Evolutionary conservation across 768 basidiomycete species (phyloP).

Genomic region (Lactifluus subvellereus): DNA sequence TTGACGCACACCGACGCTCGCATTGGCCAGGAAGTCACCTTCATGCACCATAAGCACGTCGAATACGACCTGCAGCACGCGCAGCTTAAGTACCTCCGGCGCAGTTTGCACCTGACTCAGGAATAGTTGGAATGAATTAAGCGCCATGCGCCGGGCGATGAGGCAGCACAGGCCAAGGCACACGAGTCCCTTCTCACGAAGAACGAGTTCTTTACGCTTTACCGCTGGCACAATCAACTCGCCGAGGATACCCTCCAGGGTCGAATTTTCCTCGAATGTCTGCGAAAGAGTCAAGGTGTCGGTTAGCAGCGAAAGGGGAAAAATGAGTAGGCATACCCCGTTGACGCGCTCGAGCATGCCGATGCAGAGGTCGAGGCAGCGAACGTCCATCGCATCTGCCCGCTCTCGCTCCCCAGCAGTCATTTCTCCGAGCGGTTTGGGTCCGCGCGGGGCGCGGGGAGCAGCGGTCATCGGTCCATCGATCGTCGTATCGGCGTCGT

Average conservation of each 20-base stretch:
- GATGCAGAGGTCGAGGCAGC: constrained; percentile 71
- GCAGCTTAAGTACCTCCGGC: constrained; percentile 59
- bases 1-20: constrained; percentile 28
- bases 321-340: constrained; percentile 45
- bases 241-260: constrained; percentile 57
- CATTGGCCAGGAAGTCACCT: constrained; percentile 50
- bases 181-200: constrained; percentile 76
- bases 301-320: not conserved
- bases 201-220: constrained; percentile 74
- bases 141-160: constrained; percentile 71
- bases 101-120: constrained; percentile 62
- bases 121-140: constrained; percentile 73
- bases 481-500: constrained; percentile 34
- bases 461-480: constrained; percentile 28
- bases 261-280: constrained; percentile 64
- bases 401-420: constrained; percentile 54
- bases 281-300: constrained; percentile 21
- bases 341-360: constrained; percentile 85
- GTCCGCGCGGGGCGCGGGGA: constrained; percentile 25
- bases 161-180: constrained; percentile 81
- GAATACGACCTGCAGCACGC: constrained; percentile 74
- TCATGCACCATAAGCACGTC: constrained; percentile 86
- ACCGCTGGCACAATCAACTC: constrained; percentile 91
- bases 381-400: constrained; percentile 60
- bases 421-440: constrained; percentile 38